Percentiles rank a stretch among this genome's conserved stretches.
Conservation (phyloP, 2,329 filamentous ascomycete species). For the Pyrenochaeta sp. region DNA sequence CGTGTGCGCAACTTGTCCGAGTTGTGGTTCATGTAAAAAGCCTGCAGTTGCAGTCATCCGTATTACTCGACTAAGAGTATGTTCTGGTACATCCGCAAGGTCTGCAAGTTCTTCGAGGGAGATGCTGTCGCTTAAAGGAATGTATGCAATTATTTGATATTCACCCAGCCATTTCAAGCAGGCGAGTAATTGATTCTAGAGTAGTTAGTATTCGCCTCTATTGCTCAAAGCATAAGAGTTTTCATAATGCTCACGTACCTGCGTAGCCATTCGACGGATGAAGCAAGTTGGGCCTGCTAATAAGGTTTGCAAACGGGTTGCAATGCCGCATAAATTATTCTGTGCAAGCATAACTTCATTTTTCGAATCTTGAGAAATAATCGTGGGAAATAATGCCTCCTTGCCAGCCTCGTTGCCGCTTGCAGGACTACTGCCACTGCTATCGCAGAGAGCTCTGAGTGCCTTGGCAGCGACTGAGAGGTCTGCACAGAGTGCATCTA, state of each 20-base stretch:
- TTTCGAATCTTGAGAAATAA: neutral
- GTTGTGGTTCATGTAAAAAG: constrained; percentile 15
- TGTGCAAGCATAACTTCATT: constrained; percentile 3
- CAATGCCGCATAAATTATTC: constrained; percentile 4
- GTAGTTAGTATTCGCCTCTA: too few species aligned
- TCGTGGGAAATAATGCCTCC: neutral
- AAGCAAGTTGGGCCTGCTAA: constrained; percentile 6
- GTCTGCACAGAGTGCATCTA: constrained; percentile 5
- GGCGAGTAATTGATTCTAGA: constrained; percentile 44
- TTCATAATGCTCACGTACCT: constrained; percentile 5
- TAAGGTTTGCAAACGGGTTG: constrained; percentile 3
- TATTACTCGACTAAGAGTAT: constrained; percentile 47
- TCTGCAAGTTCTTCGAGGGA: constrained; percentile 52
- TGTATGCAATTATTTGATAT: constrained; percentile 55
- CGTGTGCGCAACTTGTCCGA: constrained; percentile 47
- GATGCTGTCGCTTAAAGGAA: constrained; percentile 50
- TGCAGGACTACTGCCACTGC: neutral
- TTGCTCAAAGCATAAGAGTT: too few species aligned
- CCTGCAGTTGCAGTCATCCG: constrained; percentile 23
- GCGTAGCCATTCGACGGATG: constrained; percentile 4
- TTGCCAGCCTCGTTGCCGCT: neutral
- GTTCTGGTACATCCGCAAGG: constrained; percentile 49
- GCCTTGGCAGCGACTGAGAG: constrained; percentile 3
- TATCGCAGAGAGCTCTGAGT: constrained; percentile 3
- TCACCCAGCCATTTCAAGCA: constrained; percentile 56